Evolutionary conservation across 768 basidiomycete species (phyloP).

Genomic region (Boletus bicolor): DNA sequence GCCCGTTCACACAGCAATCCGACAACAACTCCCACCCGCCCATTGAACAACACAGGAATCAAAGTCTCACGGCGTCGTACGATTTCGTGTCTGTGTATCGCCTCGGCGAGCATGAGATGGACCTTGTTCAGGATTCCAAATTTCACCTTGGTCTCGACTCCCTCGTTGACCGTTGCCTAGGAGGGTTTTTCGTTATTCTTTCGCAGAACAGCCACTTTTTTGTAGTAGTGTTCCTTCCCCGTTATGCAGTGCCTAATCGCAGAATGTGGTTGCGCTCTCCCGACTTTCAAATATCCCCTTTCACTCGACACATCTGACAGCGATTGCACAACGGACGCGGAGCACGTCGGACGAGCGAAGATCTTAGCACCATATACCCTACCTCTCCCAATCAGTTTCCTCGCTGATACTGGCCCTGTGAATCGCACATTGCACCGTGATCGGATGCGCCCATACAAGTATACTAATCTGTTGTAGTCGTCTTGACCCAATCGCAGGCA

Average conservation of each 20-base stretch:
- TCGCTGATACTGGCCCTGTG: background rate
- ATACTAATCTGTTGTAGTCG: background rate
- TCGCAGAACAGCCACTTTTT: background rate
- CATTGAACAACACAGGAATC: background rate
- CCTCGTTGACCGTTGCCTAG: background rate
- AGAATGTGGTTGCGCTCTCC: background rate
- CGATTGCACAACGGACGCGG: background rate
- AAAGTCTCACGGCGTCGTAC: background rate
- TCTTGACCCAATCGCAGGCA: background rate
- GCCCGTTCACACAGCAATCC: conserved; percentile 1
- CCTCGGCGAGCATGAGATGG: background rate
- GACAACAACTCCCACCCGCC: background rate
- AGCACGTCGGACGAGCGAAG: background rate
- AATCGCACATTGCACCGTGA: background rate
- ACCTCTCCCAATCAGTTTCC: background rate
- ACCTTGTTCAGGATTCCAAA: background rate
- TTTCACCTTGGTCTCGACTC: background rate
- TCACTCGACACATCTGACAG: background rate
- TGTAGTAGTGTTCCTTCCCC: background rate
- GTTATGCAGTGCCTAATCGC: background rate
- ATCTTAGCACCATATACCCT: background rate
- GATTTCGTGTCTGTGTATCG: background rate
- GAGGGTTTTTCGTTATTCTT: no score
- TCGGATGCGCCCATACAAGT: background rate
- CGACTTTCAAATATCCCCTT: background rate